Base-by-base conservation (phyloP, 2,329 filamentous ascomycete species). In the Sphaerulina vaccinii region DNA sequence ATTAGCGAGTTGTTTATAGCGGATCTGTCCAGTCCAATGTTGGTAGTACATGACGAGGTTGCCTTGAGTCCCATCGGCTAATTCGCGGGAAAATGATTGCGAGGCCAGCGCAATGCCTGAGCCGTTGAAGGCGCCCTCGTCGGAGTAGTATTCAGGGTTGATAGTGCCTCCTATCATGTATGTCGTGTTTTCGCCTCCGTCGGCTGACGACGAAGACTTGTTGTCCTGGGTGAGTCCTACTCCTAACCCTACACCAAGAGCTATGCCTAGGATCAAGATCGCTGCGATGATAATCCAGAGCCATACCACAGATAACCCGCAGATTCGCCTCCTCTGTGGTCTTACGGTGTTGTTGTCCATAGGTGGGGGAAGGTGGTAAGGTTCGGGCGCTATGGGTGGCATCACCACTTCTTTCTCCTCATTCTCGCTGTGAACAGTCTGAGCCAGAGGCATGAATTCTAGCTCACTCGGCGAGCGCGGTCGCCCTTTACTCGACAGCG, bases 31-130 rank as follows among this genome's bases (percentile, higher is more conserved):
- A 5, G 66, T 66, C 21, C 70, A 66, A 55, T 76, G 72, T 53
- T 76, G 74, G 54, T 73, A 76, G 60, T 75, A 76, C 35, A 75
- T 62, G 1, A 70, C 71, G 5, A 75, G 68, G 10, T 66, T 66
- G 3, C 71, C 70, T 27, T 69, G 68, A 10, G 67, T 66, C 5
- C 66, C 62, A 6, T 62, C 60, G 22, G 65, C 22, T 8, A 62
- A 48, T 18, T 58, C 40, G 2, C 48, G 43, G 5, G 57, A 69
- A 61, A 73, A 74, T 0, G 71, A 74, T 37, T 74, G 71, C 5
- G 70, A 70, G 15, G 74, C 73, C 8, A 76, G 51, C 1, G 73
- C 74, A 33, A 76, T 72, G 9, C 74, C 74, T 11, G 71, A 72
- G n/a, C 74, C 74, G 51, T 76, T 76, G 63, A 74, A 75, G 5